Evolutionary conservation across 352 stramenopile genomes (phyloP).

Genomic region (Peronospora destructor): DNA sequence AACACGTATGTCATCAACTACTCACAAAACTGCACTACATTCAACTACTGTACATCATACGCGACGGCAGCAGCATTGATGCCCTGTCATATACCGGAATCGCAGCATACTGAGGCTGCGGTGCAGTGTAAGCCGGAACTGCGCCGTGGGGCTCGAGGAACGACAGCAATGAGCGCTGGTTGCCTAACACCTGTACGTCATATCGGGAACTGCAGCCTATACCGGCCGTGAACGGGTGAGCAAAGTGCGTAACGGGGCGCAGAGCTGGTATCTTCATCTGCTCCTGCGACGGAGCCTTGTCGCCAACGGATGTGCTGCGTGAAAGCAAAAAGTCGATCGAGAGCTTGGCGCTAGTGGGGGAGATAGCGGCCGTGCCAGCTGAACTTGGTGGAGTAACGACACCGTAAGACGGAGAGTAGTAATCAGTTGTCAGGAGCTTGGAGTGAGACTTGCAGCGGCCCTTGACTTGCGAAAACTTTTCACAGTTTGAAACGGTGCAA

Average conservation of each 20-base stretch:
- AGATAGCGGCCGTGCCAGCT: conserved; percentile 16
- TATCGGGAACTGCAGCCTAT: conserved; percentile 15
- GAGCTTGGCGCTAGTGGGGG: conserved; percentile 33
- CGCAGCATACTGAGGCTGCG: conserved; percentile 17
- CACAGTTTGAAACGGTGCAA: conserved; percentile 63
- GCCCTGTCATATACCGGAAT: conserved; percentile 14
- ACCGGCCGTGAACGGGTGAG: conserved; percentile 19
- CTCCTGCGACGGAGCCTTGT: conserved; percentile 13
- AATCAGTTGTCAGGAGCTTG: conserved; percentile 42
- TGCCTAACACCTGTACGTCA: conserved; percentile 17
- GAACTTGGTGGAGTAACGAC: conserved; percentile 28
- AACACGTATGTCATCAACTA: conserved; percentile 25
- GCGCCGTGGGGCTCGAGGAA: conserved; percentile 26
- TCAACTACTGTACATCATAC: conserved; percentile 22
- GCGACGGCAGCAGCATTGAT: conserved; percentile 22
- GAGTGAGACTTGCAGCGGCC: conserved; percentile 82
- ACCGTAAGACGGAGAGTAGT: conserved; percentile 13
- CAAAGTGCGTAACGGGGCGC: conserved; percentile 13
- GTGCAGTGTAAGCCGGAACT: conserved; percentile 9
- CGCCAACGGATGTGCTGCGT: conserved; percentile 26
- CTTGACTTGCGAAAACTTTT: conserved; percentile 87
- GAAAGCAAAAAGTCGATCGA: conserved; percentile 54
- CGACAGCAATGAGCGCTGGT: conserved; percentile 36
- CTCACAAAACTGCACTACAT: conserved; percentile 15
- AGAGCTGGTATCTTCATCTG: conserved; percentile 12